Conservation (phyloP, 208 protist genomes). For the Wallacemonas sp. region DNA sequence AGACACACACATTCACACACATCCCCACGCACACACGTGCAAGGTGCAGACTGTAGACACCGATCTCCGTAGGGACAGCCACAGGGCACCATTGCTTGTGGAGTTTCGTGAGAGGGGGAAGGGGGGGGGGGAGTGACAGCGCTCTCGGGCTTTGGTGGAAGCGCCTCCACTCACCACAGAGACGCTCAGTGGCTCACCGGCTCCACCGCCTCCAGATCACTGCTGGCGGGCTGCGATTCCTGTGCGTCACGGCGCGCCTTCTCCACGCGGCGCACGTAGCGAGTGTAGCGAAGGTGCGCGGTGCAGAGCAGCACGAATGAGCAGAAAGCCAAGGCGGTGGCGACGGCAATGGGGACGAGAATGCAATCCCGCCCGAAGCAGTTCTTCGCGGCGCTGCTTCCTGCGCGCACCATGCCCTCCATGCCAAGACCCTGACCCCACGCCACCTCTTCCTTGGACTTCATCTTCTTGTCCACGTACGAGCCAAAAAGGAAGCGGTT, state of each 20-base stretch:
- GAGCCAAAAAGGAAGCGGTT: conserved; percentile 64
- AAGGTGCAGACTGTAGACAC: too few species aligned
- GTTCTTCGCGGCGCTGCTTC: conserved; percentile 15
- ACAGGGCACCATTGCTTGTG: too few species aligned
- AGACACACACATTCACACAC: too few species aligned
- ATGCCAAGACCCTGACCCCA: conserved; percentile 20
- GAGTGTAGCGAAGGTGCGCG: conserved; percentile 52
- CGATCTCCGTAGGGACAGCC: too few species aligned
- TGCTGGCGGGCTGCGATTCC: too few species aligned
- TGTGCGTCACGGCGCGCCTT: not conserved
- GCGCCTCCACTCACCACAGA: too few species aligned
- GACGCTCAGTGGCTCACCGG: too few species aligned
- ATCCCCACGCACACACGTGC: too few species aligned
- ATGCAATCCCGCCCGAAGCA: conserved; percentile 49
- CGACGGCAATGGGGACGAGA: conserved; percentile 39
- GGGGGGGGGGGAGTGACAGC: too few species aligned
- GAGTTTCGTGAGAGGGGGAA: too few species aligned
- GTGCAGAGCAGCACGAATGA: conserved; percentile 34
- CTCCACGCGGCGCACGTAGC: conserved; percentile 34
- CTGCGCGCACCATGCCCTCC: not conserved
- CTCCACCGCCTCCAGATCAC: too few species aligned
- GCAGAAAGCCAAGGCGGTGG: conserved; percentile 25
- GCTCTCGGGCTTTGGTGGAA: too few species aligned
- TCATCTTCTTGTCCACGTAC: conserved; percentile 27
- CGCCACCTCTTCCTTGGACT: conserved; percentile 22